These are phyloP conservation scores for Epichloe baconii DNA, from an alignment of 2,329 filamentous ascomycete species.

Conservation along the genomic window DNA sequence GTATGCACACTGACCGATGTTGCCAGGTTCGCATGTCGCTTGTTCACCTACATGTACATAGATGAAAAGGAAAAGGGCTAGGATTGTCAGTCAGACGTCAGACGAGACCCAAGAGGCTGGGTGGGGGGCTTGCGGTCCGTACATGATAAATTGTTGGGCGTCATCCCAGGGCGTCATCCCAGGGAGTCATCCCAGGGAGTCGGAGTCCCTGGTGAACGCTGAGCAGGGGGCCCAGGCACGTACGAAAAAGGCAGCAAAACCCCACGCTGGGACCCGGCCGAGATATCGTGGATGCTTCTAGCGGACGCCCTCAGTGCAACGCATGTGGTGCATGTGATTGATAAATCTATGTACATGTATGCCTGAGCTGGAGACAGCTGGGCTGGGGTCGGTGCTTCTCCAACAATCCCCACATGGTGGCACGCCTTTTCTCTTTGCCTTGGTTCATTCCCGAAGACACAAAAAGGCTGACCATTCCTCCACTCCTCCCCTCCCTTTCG, in stretches of 20 bases:
- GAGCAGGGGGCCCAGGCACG: not conserved
- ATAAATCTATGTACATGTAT: not conserved
- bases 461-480: not conserved
- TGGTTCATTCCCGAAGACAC: not conserved
- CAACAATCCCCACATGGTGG: not conserved
- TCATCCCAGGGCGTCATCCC: too few species aligned
- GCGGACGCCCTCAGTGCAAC: not conserved
- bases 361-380: not conserved
- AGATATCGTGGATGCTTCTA: not conserved
- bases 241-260: not conserved
- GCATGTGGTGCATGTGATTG: conserved; percentile 3
- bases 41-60: not conserved
- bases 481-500: not conserved
- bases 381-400: not conserved
- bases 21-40: not conserved
- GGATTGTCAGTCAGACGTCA: not conserved
- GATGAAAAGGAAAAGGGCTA: not conserved
- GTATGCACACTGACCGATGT: not conserved
- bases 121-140: too few species aligned
- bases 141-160: too few species aligned
- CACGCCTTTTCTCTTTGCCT: too few species aligned
- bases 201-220: not conserved
- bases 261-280: not conserved
- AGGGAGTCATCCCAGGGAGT: too few species aligned
- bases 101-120: not conserved